These are phyloP conservation scores for Physcomitrellopsis africana DNA, from an alignment of 225 moss, liverwort and hornwort genomes.

Conservation along the genomic window DNA sequence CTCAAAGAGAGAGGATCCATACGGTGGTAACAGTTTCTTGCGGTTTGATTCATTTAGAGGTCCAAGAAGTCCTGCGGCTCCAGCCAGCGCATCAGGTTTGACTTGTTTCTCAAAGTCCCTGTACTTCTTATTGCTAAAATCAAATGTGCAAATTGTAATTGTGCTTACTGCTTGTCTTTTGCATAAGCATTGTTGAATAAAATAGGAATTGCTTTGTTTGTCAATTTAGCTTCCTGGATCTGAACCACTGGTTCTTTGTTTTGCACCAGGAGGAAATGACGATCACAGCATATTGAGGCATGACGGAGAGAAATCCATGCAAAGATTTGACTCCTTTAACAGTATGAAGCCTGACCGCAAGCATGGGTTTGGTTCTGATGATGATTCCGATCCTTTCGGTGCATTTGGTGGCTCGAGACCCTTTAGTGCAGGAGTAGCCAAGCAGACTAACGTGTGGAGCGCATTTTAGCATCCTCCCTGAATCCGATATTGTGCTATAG, in stretches of 20 bases:
- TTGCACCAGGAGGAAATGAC: constrained; percentile 47
- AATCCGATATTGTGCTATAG: background rate
- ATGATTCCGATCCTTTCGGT: constrained; percentile 59
- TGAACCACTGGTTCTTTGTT: constrained; percentile 7
- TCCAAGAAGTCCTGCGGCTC: constrained; percentile 45
- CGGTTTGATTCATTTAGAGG: constrained; percentile 62
- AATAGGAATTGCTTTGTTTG: no score
- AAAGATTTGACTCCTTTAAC: constrained; percentile 54
- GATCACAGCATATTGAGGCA: constrained; percentile 37
- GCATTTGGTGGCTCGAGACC: constrained; percentile 43
- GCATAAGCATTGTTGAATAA: no score
- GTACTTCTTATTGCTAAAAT: background rate
- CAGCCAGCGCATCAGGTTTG: constrained; percentile 37
- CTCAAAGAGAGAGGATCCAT: constrained; percentile 50
- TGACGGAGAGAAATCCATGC: constrained; percentile 50
- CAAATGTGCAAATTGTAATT: background rate
- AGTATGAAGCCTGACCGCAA: constrained; percentile 54
- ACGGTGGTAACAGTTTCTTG: constrained; percentile 51
- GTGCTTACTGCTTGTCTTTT: background rate
- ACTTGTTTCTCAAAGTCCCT: background rate
- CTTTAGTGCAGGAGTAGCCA: constrained; percentile 48
- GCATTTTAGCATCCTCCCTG: constrained; percentile 41
- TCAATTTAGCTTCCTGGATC: background rate
- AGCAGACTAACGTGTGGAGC: constrained; percentile 58
- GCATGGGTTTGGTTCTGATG: constrained; percentile 60